Evolutionary conservation across 2,329 filamentous ascomycete species (phyloP), one percentile per base, ranked within the genome.

Genomic region (Pleomassaria siparia): DNA sequence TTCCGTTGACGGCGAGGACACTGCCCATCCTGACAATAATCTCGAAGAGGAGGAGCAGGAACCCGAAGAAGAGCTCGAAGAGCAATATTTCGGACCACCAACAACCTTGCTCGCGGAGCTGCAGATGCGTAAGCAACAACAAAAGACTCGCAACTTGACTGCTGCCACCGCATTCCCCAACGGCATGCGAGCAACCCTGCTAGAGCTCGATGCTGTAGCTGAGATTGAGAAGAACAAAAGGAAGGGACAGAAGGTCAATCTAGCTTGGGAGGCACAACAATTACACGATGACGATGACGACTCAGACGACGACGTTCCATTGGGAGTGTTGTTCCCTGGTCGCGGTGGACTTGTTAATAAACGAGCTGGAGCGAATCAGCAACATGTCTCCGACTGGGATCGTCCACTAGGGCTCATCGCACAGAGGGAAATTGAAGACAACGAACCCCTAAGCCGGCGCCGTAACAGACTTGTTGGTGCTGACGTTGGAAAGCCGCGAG

Each of bases 71-170:
- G 74, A 77, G 10, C 74, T 75, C 2, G 76, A 75, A 30, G 54
- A 60, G 36, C 61, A 76, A 1, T 86, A 83, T 53, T 79, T 85
- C 44, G 89, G 88, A 0, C 81, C 85, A 3, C 94, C 94, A 0
- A 95, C 91, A 1, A 99, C 94, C 0, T 79, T 99, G 0, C 81
- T 99, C 20, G 94, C 94, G 0, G 94, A 99, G 67, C 77, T 99
- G 7, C 90, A 96, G 66, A 75, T 95, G 54, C 87, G 94, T 42
- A 97, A 99, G 67, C 85, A 89, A 50, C 88, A 96, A 59, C 86
- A 95, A 61, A 91, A 89, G 69, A 78, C 85, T 52, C 85, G 94
- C 28, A 94, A 86, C 24, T 82, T 85, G 18, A 87, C 87, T 12
- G 79, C 85, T 18, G 78, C 81, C 25, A 82, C 79, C 12, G 74